A percentile compares a stretch with the other conserved stretches of the same genome.
These are phyloP conservation scores for Metschnikowia bowlesiae DNA, from an alignment of 805 yeast genomes.

Conservation along the genomic window DNA sequence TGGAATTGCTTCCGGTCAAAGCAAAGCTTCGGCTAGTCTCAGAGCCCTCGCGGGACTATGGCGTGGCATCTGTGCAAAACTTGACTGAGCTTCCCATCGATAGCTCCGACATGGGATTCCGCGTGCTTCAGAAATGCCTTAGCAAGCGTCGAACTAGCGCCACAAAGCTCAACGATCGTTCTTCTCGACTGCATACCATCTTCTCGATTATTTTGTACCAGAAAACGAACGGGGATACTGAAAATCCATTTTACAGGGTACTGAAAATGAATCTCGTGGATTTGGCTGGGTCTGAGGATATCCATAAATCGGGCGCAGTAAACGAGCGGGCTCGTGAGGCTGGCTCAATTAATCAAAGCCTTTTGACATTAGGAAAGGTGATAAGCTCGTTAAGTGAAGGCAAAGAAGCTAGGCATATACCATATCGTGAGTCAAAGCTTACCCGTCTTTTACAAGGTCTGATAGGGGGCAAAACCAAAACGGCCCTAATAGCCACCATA, in stretches of 20 bases:
- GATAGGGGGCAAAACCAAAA: conserved; percentile 83
- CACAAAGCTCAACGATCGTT: conserved; percentile 68
- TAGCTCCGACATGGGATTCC: conserved; percentile 53
- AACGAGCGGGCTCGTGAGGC: conserved; percentile 89
- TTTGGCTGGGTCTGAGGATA: conserved; percentile 92
- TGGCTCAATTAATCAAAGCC: conserved; percentile 85
- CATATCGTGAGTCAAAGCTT: conserved; percentile 78
- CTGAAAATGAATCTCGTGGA: conserved; percentile 85
- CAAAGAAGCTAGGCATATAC: conserved; percentile 53
- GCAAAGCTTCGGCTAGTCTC: conserved; percentile 24
- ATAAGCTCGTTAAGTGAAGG: conserved; percentile 52
- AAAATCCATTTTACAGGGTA: conserved; percentile 23
- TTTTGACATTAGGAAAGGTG: conserved; percentile 83
- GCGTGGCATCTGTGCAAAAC: conserved; percentile 54
- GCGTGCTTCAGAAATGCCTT: conserved; percentile 52
- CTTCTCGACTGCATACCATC: conserved; percentile 75
- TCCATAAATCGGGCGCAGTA: conserved; percentile 80
- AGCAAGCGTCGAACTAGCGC: conserved; percentile 61
- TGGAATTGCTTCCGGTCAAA: conserved; percentile 7
- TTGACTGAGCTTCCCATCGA: conserved; percentile 57
- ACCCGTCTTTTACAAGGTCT: conserved; percentile 75
- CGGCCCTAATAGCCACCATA: conserved; percentile 81
- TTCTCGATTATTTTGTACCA: conserved; percentile 57
- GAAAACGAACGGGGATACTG: conserved; percentile 33
- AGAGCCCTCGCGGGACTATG: conserved; percentile 4